These are phyloP conservation scores for Venturia effusa DNA, from an alignment of 2,329 filamentous ascomycete species.

Conservation along the genomic window DNA sequence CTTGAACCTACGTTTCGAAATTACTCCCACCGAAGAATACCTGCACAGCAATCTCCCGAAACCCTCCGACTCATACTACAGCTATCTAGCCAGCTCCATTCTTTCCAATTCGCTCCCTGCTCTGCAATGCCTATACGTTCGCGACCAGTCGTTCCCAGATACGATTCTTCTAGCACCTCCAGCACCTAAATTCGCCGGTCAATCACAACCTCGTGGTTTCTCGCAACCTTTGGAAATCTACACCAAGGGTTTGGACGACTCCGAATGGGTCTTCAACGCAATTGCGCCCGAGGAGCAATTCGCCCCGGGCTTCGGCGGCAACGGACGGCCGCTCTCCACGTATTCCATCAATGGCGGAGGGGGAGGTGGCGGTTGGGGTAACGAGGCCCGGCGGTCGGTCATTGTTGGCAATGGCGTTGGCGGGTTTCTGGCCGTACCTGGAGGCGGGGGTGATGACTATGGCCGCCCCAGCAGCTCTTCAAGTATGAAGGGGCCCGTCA, in stretches of 20 bases:
- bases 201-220: slow-evolving; percentile 30
- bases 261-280: slow-evolving; percentile 57
- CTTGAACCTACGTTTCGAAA: slow-evolving; percentile 69
- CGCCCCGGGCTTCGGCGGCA: slow-evolving; percentile 13
- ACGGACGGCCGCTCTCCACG: slow-evolving; percentile 5
- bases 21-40: slow-evolving; percentile 51
- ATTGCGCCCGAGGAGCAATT: slow-evolving; percentile 35
- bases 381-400: slow-evolving; percentile 1
- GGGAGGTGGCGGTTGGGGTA: slow-evolving; percentile 4
- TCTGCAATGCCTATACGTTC: slow-evolving; percentile 70
- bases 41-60: slow-evolving; percentile 43
- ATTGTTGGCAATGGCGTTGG: slow-evolving; percentile 9
- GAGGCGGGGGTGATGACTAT: not conserved
- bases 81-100: slow-evolving; percentile 75
- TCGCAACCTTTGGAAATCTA: slow-evolving; percentile 51
- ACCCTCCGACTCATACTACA: slow-evolving; percentile 58
- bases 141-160: slow-evolving; percentile 74
- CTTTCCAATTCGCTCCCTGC: slow-evolving; percentile 64
- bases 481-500: not conserved
- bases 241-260: slow-evolving; percentile 55
- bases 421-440: slow-evolving; percentile 9
- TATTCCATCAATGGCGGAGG: slow-evolving; percentile 3
- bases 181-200: slow-evolving; percentile 37
- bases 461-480: not conserved
- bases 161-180: slow-evolving; percentile 59